These are phyloP conservation scores for Hypsizygus ulmarius DNA, from an alignment of 1,284 basidiomycete species.

Conservation along the genomic window DNA sequence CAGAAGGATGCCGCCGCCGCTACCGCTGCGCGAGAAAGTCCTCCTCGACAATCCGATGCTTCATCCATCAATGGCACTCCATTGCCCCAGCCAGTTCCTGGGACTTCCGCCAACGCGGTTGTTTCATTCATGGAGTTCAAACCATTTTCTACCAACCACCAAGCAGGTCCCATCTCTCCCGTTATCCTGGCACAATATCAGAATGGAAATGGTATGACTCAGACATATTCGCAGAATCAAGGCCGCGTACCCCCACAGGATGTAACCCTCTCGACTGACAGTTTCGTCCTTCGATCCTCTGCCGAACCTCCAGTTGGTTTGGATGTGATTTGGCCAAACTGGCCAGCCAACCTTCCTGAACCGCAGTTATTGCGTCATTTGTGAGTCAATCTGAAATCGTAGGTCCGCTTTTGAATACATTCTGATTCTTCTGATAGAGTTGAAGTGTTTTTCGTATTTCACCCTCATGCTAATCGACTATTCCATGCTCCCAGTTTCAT, in stretches of 20 bases:
- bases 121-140: constrained; percentile 9
- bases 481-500: constrained; percentile 67
- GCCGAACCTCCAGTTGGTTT: constrained; percentile 22
- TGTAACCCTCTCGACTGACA: constrained; percentile 10
- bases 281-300: constrained; percentile 4
- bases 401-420: constrained; percentile 3
- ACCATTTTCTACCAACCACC: constrained; percentile 8
- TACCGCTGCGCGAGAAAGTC: constrained; percentile 12
- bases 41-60: constrained; percentile 3
- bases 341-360: constrained; percentile 61
- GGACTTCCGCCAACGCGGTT: constrained; percentile 2
- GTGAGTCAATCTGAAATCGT: constrained; percentile 40
- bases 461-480: constrained; percentile 64
- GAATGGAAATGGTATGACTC: constrained; percentile 7
- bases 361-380: constrained; percentile 61
- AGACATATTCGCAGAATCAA: constrained; percentile 12
- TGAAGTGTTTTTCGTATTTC: constrained; percentile 70
- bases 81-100: neutral
- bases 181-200: constrained; percentile 6
- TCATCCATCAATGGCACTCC: constrained; percentile 3
- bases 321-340: constrained; percentile 55
- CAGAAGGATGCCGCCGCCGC: constrained; percentile 35
- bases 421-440: constrained; percentile 40
- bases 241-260: constrained; percentile 25
- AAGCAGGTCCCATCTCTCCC: constrained; percentile 8